phyloP scores from a whole-genome alignment of 345 rosid genomes.

The Iberis pinnata region DNA sequence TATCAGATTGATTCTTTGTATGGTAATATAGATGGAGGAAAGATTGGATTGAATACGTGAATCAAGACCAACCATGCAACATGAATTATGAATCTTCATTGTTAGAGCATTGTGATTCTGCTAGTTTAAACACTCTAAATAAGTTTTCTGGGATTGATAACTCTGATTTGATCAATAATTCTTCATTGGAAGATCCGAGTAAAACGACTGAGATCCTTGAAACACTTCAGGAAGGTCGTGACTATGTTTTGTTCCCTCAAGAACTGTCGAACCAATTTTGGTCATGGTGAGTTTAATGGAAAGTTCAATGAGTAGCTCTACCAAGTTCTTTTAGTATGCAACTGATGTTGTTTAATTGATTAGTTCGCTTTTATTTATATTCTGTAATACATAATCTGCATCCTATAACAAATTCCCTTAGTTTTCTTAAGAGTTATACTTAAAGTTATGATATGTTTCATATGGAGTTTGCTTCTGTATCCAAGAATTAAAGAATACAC shows the following conservation, averaged over 20 bases:
- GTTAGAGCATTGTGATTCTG: conserved; percentile 58
- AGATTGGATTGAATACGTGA: conserved; percentile 91
- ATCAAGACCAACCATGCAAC: conserved; percentile 62
- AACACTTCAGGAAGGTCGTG: conserved; percentile 89
- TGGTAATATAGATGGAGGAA: conserved; percentile 80
- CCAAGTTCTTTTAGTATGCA: not conserved
- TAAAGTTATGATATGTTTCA: conserved; percentile 14
- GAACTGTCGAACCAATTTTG: conserved; percentile 80
- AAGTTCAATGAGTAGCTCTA: no score
- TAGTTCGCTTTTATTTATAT: no score
- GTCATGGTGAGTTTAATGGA: conserved; percentile 75
- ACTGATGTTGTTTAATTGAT: no score
- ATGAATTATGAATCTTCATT: conserved; percentile 49
- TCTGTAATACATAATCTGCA: not conserved
- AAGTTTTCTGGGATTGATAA: conserved; percentile 86
- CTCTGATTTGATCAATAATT: conserved; percentile 67
- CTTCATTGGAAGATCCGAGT: conserved; percentile 45
- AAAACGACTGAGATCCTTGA: conserved; percentile 55
- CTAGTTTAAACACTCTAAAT: conserved; percentile 42
- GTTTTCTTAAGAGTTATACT: conserved; percentile 1
- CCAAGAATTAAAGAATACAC: no score
- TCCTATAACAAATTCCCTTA: no score
- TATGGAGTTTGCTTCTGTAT: conserved; percentile 20
- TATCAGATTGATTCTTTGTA: not conserved
- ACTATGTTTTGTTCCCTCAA: conserved; percentile 89